Evolutionary conservation across 768 basidiomycete genomes (phyloP).

Genomic region (Mycena vitilis): DNA sequence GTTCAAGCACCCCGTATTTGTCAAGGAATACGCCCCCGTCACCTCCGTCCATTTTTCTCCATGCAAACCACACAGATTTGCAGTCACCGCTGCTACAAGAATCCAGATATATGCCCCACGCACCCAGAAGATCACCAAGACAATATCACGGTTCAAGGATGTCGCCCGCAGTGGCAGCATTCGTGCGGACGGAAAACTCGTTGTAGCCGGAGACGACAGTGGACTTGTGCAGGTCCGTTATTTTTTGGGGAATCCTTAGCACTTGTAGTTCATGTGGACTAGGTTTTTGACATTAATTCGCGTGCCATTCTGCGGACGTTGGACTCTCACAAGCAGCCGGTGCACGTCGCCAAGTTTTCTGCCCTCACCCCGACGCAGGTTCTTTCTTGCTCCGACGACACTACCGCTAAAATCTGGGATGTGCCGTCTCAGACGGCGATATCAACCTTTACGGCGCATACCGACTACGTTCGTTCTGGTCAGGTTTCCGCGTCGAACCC

Average conservation of each 20-base stretch:
- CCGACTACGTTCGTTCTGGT: constrained; percentile 96
- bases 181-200: constrained; percentile 91
- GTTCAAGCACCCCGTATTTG: constrained; percentile 90
- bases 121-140: constrained; percentile 96
- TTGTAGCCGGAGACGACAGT: constrained; percentile 95
- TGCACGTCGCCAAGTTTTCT: constrained; percentile 95
- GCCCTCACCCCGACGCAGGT: constrained; percentile 82
- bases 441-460: constrained; percentile 84
- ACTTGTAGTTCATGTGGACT: constrained; percentile 17
- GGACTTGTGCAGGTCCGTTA: constrained; percentile 84
- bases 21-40: constrained; percentile 97
- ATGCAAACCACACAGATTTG: constrained; percentile 91
- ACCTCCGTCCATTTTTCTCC: constrained; percentile 94
- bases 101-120: constrained; percentile 96
- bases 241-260: not conserved
- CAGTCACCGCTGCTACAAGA: constrained; percentile 93
- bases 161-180: constrained; percentile 91
- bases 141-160: constrained; percentile 96
- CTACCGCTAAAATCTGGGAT: constrained; percentile 94
- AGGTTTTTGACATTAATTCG: constrained; percentile 95
- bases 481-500: constrained; percentile 87
- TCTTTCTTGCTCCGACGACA: constrained; percentile 96
- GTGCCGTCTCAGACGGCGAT: constrained; percentile 88
- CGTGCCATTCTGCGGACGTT: constrained; percentile 93
- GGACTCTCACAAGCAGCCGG: constrained; percentile 95